phyloP scores from a whole-genome alignment of 176 grass and related monocot species.

The Aechmea fasciata region DNA sequence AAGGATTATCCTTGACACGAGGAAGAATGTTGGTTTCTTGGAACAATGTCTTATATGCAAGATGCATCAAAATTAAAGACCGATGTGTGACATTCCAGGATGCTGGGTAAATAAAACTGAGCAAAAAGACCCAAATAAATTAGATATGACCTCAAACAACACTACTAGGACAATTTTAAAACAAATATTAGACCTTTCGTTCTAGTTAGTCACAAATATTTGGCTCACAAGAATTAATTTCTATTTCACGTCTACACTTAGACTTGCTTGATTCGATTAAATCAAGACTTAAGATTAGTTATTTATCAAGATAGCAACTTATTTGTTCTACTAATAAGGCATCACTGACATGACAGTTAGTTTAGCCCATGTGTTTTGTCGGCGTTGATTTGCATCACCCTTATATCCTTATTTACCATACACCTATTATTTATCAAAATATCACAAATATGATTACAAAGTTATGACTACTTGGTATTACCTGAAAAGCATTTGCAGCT shows the following conservation, averaged over 20 bases:
- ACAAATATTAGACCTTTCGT: too few species aligned
- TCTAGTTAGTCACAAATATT: background rate
- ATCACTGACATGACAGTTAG: too few species aligned
- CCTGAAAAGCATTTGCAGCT: conserved; percentile 50
- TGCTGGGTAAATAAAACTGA: background rate
- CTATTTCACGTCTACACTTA: background rate
- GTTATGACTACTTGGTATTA: conserved; percentile 22
- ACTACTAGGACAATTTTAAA: too few species aligned
- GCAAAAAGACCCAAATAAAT: too few species aligned
- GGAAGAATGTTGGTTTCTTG: background rate
- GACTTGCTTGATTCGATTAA: background rate
- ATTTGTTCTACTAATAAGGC: too few species aligned
- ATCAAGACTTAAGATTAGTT: background rate
- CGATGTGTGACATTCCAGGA: background rate
- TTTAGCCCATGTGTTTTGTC: too few species aligned
- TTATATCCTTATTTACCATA: conserved; percentile 1
- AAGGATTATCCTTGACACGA: background rate
- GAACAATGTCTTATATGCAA: background rate
- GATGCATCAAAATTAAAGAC: background rate
- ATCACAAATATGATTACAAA: background rate
- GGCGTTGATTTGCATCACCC: background rate
- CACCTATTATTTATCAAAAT: conserved; percentile 2
- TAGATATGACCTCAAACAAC: background rate
- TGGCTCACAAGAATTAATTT: background rate
- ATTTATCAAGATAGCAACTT: background rate